These are phyloP conservation scores for Stipa capillata DNA, from an alignment of 176 grass and related monocot genomes.

Conservation along the genomic window DNA sequence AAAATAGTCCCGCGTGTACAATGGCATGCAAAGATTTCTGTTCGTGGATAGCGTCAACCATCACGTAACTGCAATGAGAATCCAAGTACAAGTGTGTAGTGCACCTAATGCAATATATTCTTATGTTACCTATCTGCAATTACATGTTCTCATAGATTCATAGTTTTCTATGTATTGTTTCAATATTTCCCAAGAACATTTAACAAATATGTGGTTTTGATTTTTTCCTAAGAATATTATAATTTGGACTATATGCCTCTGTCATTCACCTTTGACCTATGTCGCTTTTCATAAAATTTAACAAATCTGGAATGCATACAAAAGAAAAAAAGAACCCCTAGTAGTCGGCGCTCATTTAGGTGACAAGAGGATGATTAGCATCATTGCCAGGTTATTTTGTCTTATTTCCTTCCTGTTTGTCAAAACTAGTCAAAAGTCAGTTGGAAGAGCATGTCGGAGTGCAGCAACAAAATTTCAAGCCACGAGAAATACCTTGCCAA, in stretches of 20 bases:
- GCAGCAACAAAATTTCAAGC: not conserved
- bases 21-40: not conserved
- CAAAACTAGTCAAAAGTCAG: slow-evolving; percentile 3
- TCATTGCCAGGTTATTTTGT: not conserved
- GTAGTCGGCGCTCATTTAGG: not conserved
- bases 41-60: not conserved
- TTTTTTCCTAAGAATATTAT: not conserved
- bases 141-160: not conserved
- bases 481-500: not conserved
- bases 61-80: not conserved
- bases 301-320: not conserved
- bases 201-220: not conserved
- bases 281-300: not conserved
- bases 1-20: not conserved
- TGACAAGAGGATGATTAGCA: not conserved
- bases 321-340: not conserved
- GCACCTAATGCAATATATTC: not conserved
- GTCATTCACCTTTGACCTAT: not conserved
- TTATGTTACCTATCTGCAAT: too few relatives aligned
- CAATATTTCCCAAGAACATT: not conserved
- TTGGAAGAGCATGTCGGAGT: not conserved
- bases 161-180: not conserved
- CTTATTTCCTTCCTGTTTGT: not conserved
- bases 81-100: not conserved
- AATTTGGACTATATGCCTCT: not conserved